Evolutionary conservation across 306 rosid genomes (phyloP), one percentile per base, ranked within the genome.

Genomic region (Astragalus glycyphyllos): DNA sequence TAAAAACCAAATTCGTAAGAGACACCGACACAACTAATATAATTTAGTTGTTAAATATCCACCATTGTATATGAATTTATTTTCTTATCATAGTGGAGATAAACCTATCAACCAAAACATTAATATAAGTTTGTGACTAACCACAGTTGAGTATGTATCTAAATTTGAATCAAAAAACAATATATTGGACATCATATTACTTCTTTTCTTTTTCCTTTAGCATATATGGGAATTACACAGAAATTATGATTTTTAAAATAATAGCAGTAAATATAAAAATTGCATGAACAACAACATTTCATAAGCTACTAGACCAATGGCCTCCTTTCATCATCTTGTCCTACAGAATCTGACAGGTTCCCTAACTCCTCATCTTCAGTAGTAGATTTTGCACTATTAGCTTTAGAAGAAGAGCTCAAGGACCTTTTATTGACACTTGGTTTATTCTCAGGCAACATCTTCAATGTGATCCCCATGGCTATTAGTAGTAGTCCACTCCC

Each of bases 381-480:
- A 66, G 35, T 67, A 14, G 82, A 69, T 55, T 69, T 83, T 70
- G 84, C 72, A 48, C 1, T 45, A 14, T 17, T 77, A 14, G 23
- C 26, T 41, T 2, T 68, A 1, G 85, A 1, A 55, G 82, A 71
- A 55, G 81, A 57, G 14, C 15, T 62, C 32, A 66, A 64, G 46
- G 74, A 75, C 84, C 69, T 77, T 17, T 50, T 69, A 66, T n/a
- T 65, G 40, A 13, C 63, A 38, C 12, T 61, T 37, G 83, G 37
- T 68, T 81, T 84, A 69, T 73, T 80, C 0, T 89, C 92, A 40
- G 98, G 98, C 29, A 90, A 59, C 84, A 92, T 88, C 91, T 90
- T 88, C 90, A 92, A 12, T 48, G 88, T 81, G 83, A 92, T 92
- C 11, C 98, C 98, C 98, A 92, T 92, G 4, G 84, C 96, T 66